Percentiles rank a stretch among this genome's conserved stretches.
These are phyloP conservation scores for Fusarium metavorans DNA, from an alignment of 2,329 filamentous ascomycete genomes.

Conservation along the genomic window DNA sequence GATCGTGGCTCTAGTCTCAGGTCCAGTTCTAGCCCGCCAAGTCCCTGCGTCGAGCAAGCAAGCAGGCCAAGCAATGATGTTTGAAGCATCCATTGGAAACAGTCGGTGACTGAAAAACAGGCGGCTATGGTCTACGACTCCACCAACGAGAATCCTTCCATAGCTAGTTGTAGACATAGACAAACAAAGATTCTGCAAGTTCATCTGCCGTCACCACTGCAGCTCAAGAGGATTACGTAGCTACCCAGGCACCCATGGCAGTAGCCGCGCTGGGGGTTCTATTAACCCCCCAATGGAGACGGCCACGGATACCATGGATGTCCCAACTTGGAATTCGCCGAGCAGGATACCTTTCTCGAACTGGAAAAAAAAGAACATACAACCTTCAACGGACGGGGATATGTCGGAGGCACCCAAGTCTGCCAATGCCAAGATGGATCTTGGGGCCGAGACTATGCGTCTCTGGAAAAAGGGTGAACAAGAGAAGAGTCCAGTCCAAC, in stretches of 20 bases:
- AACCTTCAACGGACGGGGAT: conserved; percentile 17
- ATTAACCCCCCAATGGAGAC: conserved; percentile 2
- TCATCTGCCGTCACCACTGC: neutral
- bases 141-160: neutral
- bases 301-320: neutral
- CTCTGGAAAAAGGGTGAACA: neutral
- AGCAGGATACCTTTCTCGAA: neutral
- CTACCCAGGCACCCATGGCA: neutral
- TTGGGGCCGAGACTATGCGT: neutral
- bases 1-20: neutral
- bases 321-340: neutral
- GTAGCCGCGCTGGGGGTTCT: neutral
- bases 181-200: neutral
- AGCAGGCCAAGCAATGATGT: neutral
- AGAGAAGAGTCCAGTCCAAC: neutral
- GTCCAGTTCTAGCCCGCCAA: neutral
- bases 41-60: neutral
- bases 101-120: conserved; percentile 16
- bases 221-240: neutral
- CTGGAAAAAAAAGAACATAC: neutral
- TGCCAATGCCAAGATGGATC: conserved; percentile 25
- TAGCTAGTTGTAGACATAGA: neutral
- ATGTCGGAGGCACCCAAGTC: conserved; percentile 14
- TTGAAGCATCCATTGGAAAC: conserved; percentile 10
- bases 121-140: neutral